Percentiles rank a stretch among this genome's conserved stretches.
These are phyloP conservation scores for Cryptococcus hybrid DNA, from an alignment of 1,284 basidiomycete genomes.

Conservation along the genomic window DNA sequence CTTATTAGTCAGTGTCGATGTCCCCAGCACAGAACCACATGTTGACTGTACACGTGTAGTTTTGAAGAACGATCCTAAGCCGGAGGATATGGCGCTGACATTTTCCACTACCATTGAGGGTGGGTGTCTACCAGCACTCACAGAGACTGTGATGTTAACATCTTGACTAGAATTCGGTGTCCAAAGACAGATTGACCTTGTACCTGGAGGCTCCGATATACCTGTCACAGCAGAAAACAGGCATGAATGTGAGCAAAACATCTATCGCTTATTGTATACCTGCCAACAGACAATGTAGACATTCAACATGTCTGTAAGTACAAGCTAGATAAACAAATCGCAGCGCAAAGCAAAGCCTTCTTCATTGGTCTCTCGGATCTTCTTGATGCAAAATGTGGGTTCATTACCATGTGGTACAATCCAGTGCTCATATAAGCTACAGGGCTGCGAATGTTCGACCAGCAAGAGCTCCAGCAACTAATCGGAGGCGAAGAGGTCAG, in stretches of 20 bases:
- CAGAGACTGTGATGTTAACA: not conserved
- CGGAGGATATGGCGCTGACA: slow-evolving; percentile 88
- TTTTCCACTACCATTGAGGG: slow-evolving; percentile 88
- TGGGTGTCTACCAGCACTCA: slow-evolving; percentile 36
- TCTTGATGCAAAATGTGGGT: slow-evolving; percentile 73
- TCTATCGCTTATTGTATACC: not conserved
- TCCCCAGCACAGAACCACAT: not conserved
- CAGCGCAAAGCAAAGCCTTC: slow-evolving; percentile 71
- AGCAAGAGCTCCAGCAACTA: slow-evolving; percentile 81
- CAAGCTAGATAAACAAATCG: slow-evolving; percentile 84
- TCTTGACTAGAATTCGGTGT: slow-evolving; percentile 73
- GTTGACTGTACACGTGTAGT: slow-evolving; percentile 45
- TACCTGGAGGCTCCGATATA: slow-evolving; percentile 78
- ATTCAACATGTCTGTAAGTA: slow-evolving; percentile 90
- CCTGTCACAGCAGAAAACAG: slow-evolving; percentile 87
- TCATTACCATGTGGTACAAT: not conserved
- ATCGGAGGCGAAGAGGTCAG: slow-evolving; percentile 70
- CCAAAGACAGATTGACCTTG: slow-evolving; percentile 72
- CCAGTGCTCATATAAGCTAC: not conserved
- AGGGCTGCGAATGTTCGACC: slow-evolving; percentile 88
- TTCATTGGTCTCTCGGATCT: slow-evolving; percentile 74
- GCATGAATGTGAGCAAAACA: slow-evolving; percentile 59
- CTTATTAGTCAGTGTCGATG: slow-evolving; percentile 52
- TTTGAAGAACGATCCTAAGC: slow-evolving; percentile 86
- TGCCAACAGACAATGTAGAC: slow-evolving; percentile 46